Base-by-base conservation (phyloP, 805 yeast genomes). In the Vanderwaltozyma polyspora region DNA sequence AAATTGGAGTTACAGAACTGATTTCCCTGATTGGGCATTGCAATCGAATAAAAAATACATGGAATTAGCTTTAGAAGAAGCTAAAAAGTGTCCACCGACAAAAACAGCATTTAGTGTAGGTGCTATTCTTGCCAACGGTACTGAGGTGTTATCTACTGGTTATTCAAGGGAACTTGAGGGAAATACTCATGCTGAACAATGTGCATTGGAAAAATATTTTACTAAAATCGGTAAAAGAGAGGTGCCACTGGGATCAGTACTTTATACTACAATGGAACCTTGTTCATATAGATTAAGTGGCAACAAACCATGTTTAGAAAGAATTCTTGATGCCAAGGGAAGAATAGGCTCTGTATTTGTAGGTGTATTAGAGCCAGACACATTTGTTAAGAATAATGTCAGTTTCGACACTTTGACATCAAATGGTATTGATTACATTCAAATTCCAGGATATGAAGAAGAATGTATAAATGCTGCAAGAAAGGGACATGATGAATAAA, bases 201-300 rank as follows among this genome's bases (percentile, higher is more conserved):
- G 93, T 63, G 95, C 95, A 0, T 52, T 91, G 37, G 80, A 76
- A 22, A 91, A 91, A 56, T 79, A 77, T 45, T 73, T 66, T 37
- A 45, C 51, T 6, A 46, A 57, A 25, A 53, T 59, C 1, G 46
- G 58, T 29, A 39, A 39, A 5, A 33, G 46, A 3, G 60, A 59
- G 3, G 64, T 85, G 3, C 95, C 95, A 1, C 51, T 47, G 7
- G 94, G 94, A 0, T 74, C 91, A 0, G 83, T 81, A 25, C 57
- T 91, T 10, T 91, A 83, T 56, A 89, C 97, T 0, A 85, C 96
- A 0, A 91, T 91, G 97, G 98, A 91, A 52, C 98, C 98, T 1
- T 91, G 98, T 53, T 77, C 94, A 5, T 70, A 72, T 37, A 67
- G 98, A 35, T 62, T 89, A 23, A 85, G 95, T 51, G 97, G 97